Percentiles rank a stretch among this genome's conserved stretches.
Evolutionary conservation across 2,329 filamentous ascomycete genomes (phyloP).

Genomic region (Fusarium austroafricanum): DNA sequence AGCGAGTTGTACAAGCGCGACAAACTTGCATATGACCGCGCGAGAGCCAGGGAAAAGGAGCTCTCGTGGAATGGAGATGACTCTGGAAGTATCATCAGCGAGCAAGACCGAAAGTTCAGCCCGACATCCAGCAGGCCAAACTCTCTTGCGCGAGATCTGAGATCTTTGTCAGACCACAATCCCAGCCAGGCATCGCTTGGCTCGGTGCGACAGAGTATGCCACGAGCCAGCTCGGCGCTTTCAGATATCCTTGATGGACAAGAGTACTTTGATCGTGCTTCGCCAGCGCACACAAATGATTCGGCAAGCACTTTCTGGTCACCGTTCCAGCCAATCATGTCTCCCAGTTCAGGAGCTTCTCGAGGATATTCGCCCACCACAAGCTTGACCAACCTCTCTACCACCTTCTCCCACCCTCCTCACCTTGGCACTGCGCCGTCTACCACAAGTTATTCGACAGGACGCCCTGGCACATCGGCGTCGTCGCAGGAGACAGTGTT

Average conservation of each 20-base stretch:
- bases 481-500: constrained; percentile 76
- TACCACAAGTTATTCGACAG: constrained; percentile 61
- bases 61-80: constrained; percentile 62
- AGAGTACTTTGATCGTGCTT: constrained; percentile 76
- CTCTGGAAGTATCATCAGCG: constrained; percentile 64
- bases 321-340: constrained; percentile 77
- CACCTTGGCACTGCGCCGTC: constrained; percentile 57
- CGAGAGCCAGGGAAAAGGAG: constrained; percentile 58
- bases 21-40: constrained; percentile 68
- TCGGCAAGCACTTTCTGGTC: constrained; percentile 90
- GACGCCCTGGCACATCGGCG: constrained; percentile 72
- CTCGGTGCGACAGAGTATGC: constrained; percentile 72
- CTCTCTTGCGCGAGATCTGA: constrained; percentile 67
- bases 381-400: constrained; percentile 68
- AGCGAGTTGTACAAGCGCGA: constrained; percentile 89
- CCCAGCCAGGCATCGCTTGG: constrained; percentile 77
- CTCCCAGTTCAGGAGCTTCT: constrained; percentile 69
- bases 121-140: constrained; percentile 57
- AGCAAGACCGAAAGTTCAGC: constrained; percentile 63
- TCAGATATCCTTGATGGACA: constrained; percentile 76
- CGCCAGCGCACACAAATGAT: constrained; percentile 77
- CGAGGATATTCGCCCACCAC: constrained; percentile 71
- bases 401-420: constrained; percentile 59
- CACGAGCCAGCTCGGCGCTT: constrained; percentile 66
- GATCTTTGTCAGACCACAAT: constrained; percentile 70